Conservation (phyloP, 202 grass and related monocot species). For the Panicum virgatum region DNA sequence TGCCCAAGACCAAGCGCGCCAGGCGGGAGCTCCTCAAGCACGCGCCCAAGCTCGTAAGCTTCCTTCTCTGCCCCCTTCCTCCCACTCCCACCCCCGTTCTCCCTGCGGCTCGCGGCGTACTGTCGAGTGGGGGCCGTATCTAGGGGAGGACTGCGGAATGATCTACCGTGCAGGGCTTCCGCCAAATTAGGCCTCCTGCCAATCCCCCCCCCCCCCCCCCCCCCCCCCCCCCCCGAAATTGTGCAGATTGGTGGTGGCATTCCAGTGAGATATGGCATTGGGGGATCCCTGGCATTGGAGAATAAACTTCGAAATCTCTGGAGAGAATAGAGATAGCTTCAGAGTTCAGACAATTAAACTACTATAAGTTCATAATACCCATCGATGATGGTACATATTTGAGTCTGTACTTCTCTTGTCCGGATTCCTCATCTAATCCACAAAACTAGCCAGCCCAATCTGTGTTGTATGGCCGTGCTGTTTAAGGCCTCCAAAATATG, state of each 20-base stretch:
- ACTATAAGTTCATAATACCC: background rate
- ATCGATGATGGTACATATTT: background rate
- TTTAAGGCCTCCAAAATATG: background rate
- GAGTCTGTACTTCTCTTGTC: no score
- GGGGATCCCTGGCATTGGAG: no score
- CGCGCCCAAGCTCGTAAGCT: conserved; percentile 78
- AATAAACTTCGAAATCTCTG: background rate
- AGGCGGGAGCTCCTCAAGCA: conserved; percentile 75
- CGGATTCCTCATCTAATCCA: background rate
- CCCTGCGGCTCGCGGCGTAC: no score
- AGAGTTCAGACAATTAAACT: background rate
- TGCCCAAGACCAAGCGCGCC: conserved; percentile 60
- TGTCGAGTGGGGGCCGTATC: background rate
- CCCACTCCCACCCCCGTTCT: background rate
- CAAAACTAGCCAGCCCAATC: background rate
- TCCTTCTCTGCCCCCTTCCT: background rate
- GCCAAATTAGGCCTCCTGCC: background rate
- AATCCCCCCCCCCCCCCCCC: no score
- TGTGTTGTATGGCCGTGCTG: background rate
- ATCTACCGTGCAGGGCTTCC: background rate
- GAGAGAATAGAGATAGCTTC: background rate
- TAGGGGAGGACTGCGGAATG: background rate
- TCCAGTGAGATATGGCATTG: background rate
- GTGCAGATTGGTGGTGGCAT: background rate
- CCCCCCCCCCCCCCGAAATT: background rate